A percentile compares a stretch with the other conserved stretches of the same genome.
phyloP scores from a whole-genome alignment of 2,329 filamentous ascomycete species.

The Penicillium brevicompactum region DNA sequence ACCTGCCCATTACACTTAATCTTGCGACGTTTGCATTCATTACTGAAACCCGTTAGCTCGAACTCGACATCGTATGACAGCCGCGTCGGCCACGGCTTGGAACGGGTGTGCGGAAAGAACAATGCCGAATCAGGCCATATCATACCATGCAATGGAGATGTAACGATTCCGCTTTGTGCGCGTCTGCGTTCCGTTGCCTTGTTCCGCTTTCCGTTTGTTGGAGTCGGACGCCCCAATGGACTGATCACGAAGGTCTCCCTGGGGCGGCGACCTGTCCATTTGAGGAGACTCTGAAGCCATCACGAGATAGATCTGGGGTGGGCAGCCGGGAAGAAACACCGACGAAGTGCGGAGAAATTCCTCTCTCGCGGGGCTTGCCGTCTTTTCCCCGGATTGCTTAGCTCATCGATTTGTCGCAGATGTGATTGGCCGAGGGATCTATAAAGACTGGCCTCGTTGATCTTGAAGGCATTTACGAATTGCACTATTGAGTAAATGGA shows the following conservation, averaged over 20 bases:
- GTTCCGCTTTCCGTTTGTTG: constrained; percentile 47
- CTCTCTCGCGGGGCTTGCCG: constrained; percentile 35
- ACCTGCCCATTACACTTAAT: constrained; percentile 70
- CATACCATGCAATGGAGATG: constrained; percentile 67
- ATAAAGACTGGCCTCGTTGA: neutral
- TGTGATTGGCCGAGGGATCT: constrained; percentile 11
- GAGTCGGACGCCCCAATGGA: constrained; percentile 28
- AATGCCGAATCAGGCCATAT: constrained; percentile 21
- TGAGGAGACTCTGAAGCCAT: constrained; percentile 42
- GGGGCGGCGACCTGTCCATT: constrained; percentile 28
- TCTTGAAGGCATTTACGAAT: too few relatives aligned
- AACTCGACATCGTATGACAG: constrained; percentile 6
- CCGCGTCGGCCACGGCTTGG: neutral
- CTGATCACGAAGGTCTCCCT: constrained; percentile 26
- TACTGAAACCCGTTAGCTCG: constrained; percentile 43
- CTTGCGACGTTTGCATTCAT: constrained; percentile 67
- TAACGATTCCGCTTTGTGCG: constrained; percentile 68
- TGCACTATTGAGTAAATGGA: too few relatives aligned
- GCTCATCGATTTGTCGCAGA: constrained; percentile 16
- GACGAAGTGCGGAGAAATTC: constrained; percentile 40
- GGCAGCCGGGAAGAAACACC: constrained; percentile 14
- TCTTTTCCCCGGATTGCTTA: constrained; percentile 36
- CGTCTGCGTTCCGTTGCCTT: constrained; percentile 50
- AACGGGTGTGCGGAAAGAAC: constrained; percentile 1
- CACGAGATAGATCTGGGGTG: neutral